Base-by-base conservation (phyloP, 2,329 filamentous ascomycete genomes). In the Colletotrichum sp. region DNA sequence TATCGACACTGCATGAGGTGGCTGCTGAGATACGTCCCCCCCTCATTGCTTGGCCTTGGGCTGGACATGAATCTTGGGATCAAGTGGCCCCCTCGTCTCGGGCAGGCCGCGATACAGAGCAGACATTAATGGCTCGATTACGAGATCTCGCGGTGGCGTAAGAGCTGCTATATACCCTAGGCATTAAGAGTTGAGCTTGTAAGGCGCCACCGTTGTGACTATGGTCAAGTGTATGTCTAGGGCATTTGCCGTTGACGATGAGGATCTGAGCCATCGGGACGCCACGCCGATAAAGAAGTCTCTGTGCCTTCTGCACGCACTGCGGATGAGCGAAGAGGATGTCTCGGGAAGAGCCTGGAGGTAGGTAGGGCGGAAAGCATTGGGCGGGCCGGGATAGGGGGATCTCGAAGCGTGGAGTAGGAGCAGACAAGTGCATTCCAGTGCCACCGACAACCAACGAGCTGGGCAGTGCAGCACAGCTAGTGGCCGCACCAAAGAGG, bases 121-220 rank as follows among this genome's bases (percentile, higher is more conserved):
- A 39, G 34, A 60, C 55, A 72, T 76, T 59, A 72, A 64, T 76
- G 73, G 73, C 21, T 69, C 57, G 57, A 72, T 72, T 76, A 76
- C 70, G 73, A 76, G 64, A 32, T 59, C 24, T 32, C 28, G 39
- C 32, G 16, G 64, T 69, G 70, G 70, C 64, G 68, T 72, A 34
- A 26, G 36, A 28, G 21, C 7, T 57, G 34, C 18, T 63, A 64
- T 36, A 15, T 65, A 39, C 57, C 44, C 13, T 72, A 36, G 21
- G 21, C n/a, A 21, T 66, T 73, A 24, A n/a, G 70, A 57, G 24
- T 64, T 34, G 57, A 49, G 30, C 36, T 49, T 73, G 39, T 21
- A 57, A 73, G 63, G 69, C 64, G 73, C 70, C 57, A 65, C 69
- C 73, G 73, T 76, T 76, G 63, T 57, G 69, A 69, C 63, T 34